Conservation (phyloP, 208 protist species). For the Leishmania tarentolae region DNA sequence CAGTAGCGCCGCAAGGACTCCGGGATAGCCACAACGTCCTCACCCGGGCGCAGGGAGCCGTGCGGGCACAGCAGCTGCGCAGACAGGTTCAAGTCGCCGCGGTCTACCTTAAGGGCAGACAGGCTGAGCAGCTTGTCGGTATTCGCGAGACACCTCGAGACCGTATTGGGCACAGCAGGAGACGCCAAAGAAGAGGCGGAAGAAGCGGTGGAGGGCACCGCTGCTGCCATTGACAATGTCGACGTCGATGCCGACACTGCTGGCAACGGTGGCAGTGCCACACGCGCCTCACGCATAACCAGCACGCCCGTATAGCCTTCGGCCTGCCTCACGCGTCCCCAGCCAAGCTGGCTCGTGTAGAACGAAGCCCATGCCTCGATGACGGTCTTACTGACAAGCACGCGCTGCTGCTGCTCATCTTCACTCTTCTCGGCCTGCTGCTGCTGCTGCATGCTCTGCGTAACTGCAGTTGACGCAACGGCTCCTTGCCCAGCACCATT, state of each 20-base stretch:
- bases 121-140: constrained; percentile 1
- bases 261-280: constrained; percentile 7
- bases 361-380: constrained; percentile 55
- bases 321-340: constrained; percentile 34
- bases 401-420: constrained; percentile 13
- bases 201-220: background rate
- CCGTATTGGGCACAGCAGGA: constrained; percentile 5
- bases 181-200: background rate
- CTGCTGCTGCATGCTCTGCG: background rate
- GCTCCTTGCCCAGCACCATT: background rate
- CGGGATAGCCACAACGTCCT: constrained; percentile 45
- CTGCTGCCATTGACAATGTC: constrained; percentile 1
- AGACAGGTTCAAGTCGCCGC: constrained; percentile 24
- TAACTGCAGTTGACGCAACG: background rate
- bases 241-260: background rate
- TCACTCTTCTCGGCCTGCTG: background rate
- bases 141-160: constrained; percentile 13
- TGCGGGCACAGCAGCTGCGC: constrained; percentile 52
- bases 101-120: constrained; percentile 10
- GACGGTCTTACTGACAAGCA: constrained; percentile 61
- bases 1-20: constrained; percentile 55
- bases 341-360: constrained; percentile 26
- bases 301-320: constrained; percentile 66
- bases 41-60: constrained; percentile 40
- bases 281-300: constrained; percentile 29